phyloP scores from a whole-genome alignment of 164 flowering plant species.

The Stephania cephalantha region DNA sequence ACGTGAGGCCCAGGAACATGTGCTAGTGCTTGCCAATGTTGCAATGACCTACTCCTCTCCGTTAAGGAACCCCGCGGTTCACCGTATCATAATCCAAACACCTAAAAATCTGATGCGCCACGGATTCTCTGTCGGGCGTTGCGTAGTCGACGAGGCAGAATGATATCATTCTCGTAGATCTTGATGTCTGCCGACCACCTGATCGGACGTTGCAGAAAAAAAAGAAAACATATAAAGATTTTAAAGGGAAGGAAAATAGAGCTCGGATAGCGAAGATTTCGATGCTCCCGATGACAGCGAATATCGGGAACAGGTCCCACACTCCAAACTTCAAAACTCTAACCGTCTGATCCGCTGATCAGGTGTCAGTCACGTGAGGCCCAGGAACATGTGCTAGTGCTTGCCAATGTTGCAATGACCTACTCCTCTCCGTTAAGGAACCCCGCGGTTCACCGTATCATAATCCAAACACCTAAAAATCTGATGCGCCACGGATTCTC shows the following conservation, averaged over 20 bases:
- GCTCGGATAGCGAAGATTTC: constrained; percentile 5
- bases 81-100: background rate
- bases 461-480: background rate
- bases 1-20: background rate
- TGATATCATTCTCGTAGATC: background rate
- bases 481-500: background rate
- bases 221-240: too few relatives aligned
- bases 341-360: background rate
- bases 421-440: too few relatives aligned
- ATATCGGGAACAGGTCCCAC: constrained; percentile 37
- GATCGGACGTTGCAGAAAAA: too few relatives aligned
- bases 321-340: constrained; percentile 4
- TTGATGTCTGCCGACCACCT: background rate
- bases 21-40: background rate
- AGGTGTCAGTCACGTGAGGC: constrained; percentile 3
- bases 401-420: too few relatives aligned
- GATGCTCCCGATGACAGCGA: constrained; percentile 42
- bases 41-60: too few relatives aligned
- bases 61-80: background rate
- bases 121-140: background rate
- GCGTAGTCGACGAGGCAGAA: background rate
- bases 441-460: background rate
- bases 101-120: background rate
- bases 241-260: background rate
- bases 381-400: background rate